phyloP scores from a whole-genome alignment of 805 yeast genomes.

The Wickerhamomyces canadensis region DNA sequence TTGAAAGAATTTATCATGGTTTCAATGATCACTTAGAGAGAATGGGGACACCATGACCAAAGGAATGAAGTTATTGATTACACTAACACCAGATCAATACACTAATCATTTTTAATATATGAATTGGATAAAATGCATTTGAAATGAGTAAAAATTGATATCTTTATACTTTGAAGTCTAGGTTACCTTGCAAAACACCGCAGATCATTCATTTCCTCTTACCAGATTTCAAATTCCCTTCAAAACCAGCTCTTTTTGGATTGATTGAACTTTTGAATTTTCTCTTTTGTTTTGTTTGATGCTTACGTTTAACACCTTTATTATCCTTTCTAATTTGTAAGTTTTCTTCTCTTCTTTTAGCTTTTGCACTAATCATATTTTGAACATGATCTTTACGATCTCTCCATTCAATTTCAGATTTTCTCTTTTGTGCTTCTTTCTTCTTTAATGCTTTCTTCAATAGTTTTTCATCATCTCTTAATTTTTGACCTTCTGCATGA shows the following conservation, averaged over 20 bases:
- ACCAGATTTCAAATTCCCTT: slow-evolving; percentile 43
- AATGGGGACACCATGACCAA: too few relatives aligned
- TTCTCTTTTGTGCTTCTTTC: slow-evolving; percentile 77
- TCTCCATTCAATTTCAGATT: slow-evolving; percentile 87
- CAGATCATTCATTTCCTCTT: slow-evolving; percentile 9
- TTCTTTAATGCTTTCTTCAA: slow-evolving; percentile 81
- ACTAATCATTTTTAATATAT: too few relatives aligned
- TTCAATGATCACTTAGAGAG: too few relatives aligned
- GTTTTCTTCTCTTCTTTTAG: slow-evolving; percentile 89
- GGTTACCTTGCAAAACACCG: too few relatives aligned
- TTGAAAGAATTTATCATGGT: too few relatives aligned
- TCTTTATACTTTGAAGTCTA: too few relatives aligned
- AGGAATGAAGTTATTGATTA: too few relatives aligned
- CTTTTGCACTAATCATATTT: slow-evolving; percentile 66
- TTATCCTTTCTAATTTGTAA: slow-evolving; percentile 78
- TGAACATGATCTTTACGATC: slow-evolving; percentile 81
- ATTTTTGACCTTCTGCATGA: slow-evolving; percentile 83
- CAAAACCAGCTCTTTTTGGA: slow-evolving; percentile 82
- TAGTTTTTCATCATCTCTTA: slow-evolving; percentile 85
- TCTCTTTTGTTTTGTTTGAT: slow-evolving; percentile 61
- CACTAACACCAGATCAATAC: too few relatives aligned
- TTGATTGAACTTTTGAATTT: slow-evolving; percentile 53
- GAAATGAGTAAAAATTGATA: too few relatives aligned
- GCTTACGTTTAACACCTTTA: slow-evolving; percentile 74
- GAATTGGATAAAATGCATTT: too few relatives aligned